Percentiles rank a stretch among this genome's conserved stretches.
Conservation (phyloP, 2,329 filamentous ascomycete genomes). For the Scedosporium apiospermum region DNA sequence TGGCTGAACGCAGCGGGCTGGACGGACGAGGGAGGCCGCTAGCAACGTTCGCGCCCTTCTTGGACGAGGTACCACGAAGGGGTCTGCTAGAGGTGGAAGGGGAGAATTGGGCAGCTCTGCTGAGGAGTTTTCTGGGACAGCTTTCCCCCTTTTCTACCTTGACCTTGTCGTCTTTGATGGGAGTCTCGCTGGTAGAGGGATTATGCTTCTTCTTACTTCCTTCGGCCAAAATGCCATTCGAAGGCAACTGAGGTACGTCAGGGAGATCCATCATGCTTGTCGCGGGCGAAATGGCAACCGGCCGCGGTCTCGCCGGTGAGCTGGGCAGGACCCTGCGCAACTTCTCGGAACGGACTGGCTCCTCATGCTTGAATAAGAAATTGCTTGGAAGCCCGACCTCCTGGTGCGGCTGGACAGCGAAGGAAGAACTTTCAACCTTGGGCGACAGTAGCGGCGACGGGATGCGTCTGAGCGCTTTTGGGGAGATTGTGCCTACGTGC, state of each 20-base stretch:
- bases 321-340: neutral
- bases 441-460: neutral
- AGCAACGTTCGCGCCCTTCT: neutral
- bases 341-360: neutral
- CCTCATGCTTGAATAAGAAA: neutral
- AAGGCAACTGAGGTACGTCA: neutral
- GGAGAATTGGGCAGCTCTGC: too few relatives aligned
- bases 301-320: neutral
- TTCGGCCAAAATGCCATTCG: neutral
- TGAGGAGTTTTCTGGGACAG: too few relatives aligned
- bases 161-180: too few relatives aligned
- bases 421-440: neutral
- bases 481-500: neutral
- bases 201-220: too few relatives aligned
- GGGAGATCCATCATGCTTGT: neutral
- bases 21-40: neutral
- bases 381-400: neutral
- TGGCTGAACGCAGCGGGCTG: conserved; percentile 9
- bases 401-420: neutral
- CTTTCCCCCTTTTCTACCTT: too few relatives aligned
- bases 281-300: neutral
- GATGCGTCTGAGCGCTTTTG: neutral
- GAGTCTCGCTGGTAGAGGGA: too few relatives aligned
- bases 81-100: too few relatives aligned
- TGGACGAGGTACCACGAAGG: neutral